phyloP scores from a whole-genome alignment of 164 flowering plant species.

The Sextonia rubra region DNA sequence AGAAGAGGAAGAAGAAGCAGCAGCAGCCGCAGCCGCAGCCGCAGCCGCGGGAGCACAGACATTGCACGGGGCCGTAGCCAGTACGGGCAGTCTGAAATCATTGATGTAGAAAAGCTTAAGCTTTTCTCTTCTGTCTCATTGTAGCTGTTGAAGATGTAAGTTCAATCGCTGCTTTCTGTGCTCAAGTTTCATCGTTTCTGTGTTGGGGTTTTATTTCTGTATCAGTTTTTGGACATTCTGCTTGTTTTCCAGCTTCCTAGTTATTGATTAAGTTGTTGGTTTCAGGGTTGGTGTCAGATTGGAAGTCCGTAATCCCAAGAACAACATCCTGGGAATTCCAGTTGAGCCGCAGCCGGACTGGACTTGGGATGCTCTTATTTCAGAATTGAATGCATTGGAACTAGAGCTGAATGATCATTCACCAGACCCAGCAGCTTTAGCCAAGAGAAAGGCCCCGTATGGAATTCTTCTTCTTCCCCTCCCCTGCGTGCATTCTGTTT shows the following conservation, averaged over 20 bases:
- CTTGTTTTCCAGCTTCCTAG: background rate
- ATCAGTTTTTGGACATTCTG: background rate
- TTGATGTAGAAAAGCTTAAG: background rate
- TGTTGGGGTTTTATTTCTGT: background rate
- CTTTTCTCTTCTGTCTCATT: too few species aligned
- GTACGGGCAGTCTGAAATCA: too few species aligned
- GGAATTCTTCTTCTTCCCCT: background rate
- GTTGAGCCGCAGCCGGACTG: constrained; percentile 67
- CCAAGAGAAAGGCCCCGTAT: constrained; percentile 17
- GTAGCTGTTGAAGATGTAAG: background rate
- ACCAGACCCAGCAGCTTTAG: constrained; percentile 21
- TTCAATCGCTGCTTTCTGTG: background rate
- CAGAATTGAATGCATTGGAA: constrained; percentile 59
- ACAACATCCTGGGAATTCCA: constrained; percentile 27
- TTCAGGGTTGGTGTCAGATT: constrained; percentile 47
- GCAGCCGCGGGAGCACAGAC: too few species aligned
- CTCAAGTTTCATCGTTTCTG: background rate
- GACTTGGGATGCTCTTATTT: constrained; percentile 47
- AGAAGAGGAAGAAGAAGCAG: too few species aligned
- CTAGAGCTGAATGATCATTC: constrained; percentile 20
- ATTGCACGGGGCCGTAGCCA: too few species aligned
- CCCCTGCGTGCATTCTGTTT: background rate
- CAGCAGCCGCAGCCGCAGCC: too few species aligned
- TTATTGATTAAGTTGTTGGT: background rate
- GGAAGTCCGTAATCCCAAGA: constrained; percentile 40